phyloP scores from a whole-genome alignment of 257 asterid species.

The Perilla frutescens region DNA sequence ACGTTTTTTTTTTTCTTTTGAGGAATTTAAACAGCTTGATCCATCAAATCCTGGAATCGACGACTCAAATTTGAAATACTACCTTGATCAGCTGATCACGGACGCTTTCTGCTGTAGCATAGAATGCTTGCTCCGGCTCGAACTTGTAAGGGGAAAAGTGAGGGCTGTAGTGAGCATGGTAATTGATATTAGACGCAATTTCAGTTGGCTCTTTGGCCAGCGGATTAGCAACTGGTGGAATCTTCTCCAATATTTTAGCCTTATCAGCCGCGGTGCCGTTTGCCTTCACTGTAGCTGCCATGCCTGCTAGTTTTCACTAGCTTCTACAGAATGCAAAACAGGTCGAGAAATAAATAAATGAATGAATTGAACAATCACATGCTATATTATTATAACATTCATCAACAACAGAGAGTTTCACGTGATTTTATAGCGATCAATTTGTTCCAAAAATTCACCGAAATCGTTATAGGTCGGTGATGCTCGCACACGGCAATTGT shows the following conservation, averaged over 20 bases:
- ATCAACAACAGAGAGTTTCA: constrained; percentile 1
- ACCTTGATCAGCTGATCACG: constrained; percentile 92
- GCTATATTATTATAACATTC: neutral
- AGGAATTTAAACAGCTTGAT: neutral
- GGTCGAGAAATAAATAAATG: neutral
- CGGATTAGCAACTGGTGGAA: constrained; percentile 79
- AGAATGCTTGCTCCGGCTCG: constrained; percentile 92
- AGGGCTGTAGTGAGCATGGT: constrained; percentile 89
- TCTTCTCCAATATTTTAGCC: constrained; percentile 44
- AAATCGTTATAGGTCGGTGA: neutral
- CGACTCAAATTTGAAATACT: constrained; percentile 26
- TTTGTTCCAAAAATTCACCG: neutral
- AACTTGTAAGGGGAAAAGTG: constrained; percentile 92
- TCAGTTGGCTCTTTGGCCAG: constrained; percentile 63
- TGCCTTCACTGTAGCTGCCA: constrained; percentile 55
- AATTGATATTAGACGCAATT: constrained; percentile 88
- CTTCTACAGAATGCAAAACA: constrained; percentile 16
- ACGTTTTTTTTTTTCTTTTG: neutral
- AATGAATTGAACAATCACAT: neutral
- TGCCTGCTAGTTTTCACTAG: constrained; percentile 37
- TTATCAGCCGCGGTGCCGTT: constrained; percentile 41
- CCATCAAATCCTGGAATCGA: constrained; percentile 16
- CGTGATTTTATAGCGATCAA: constrained; percentile 16
- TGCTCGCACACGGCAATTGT: neutral
- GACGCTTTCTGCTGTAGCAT: constrained; percentile 95